Conservation (phyloP, 2,329 filamentous ascomycete species). For the Colletotrichum incanum region DNA sequence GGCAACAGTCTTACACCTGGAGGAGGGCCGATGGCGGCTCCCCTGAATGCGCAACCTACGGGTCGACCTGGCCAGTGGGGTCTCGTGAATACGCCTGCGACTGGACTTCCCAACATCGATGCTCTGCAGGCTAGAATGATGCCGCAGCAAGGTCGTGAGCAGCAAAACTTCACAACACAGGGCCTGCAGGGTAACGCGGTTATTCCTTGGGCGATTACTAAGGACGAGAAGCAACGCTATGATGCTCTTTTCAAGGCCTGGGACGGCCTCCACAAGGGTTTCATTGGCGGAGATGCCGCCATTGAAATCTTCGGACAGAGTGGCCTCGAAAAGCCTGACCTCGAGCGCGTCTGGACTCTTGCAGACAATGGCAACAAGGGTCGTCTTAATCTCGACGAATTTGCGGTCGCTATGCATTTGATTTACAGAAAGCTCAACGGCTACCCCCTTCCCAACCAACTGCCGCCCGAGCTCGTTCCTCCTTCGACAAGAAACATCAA, state of each 20-base stretch:
- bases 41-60: conserved; percentile 93
- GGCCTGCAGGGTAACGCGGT: conserved; percentile 94
- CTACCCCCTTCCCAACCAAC: conserved; percentile 88
- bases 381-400: conserved; percentile 94
- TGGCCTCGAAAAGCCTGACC: conserved; percentile 89
- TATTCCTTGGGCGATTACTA: conserved; percentile 98
- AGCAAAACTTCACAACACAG: conserved; percentile 84
- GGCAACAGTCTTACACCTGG: conserved; percentile 68
- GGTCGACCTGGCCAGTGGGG: conserved; percentile 96
- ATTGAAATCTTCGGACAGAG: conserved; percentile 98
- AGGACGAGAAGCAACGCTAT: conserved; percentile 98
- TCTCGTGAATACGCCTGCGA: conserved; percentile 93
- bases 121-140: conserved; percentile 95
- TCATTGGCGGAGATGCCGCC: conserved; percentile 90
- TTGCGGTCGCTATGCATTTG: conserved; percentile 98
- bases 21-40: conserved; percentile 75
- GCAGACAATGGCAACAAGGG: conserved; percentile 96
- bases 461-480: conserved; percentile 93
- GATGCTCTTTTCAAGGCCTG: conserved; percentile 95
- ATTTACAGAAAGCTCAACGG: conserved; percentile 98
- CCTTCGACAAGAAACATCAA: conserved; percentile 95
- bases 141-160: conserved; percentile 94
- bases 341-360: conserved; percentile 95
- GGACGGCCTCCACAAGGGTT: conserved; percentile 95
- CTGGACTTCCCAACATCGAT: conserved; percentile 93